phyloP scores from a whole-genome alignment of 2,329 filamentous ascomycete species.

The Aspergillus latus region DNA sequence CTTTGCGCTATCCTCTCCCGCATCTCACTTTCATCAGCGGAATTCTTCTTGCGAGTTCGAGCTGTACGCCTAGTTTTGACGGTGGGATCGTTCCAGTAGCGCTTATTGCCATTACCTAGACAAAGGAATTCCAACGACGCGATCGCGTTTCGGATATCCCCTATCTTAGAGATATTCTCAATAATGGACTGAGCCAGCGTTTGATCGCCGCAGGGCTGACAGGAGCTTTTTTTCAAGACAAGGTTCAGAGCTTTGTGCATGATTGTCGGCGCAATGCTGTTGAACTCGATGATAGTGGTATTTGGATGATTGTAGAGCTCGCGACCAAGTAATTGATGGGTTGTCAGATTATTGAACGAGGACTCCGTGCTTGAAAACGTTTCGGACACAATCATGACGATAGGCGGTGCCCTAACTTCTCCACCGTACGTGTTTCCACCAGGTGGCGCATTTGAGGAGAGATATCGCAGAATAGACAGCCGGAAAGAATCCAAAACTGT shows the following conservation, averaged over 20 bases:
- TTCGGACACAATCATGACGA: constrained; percentile 90
- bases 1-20: constrained; percentile 79
- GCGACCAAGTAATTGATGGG: constrained; percentile 82
- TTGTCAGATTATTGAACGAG: constrained; percentile 87
- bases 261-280: constrained; percentile 81
- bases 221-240: constrained; percentile 80
- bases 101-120: constrained; percentile 66
- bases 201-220: constrained; percentile 70
- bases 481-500: constrained; percentile 69
- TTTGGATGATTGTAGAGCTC: constrained; percentile 80
- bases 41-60: constrained; percentile 39
- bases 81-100: constrained; percentile 71
- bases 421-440: constrained; percentile 27
- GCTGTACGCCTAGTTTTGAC: constrained; percentile 64
- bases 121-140: constrained; percentile 92
- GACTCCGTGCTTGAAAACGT: constrained; percentile 82
- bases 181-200: constrained; percentile 78
- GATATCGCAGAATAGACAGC: constrained; percentile 70
- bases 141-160: constrained; percentile 89
- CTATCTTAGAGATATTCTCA: constrained; percentile 76
- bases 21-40: constrained; percentile 74
- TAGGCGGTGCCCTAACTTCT: constrained; percentile 51
- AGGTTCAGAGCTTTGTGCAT: constrained; percentile 80
- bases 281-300: constrained; percentile 83
- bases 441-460: constrained; percentile 66